Percentiles rank a stretch among this genome's conserved stretches.
Conservation (phyloP, 2,329 filamentous ascomycete genomes). For the Berkeleyomyces rouxiae region DNA sequence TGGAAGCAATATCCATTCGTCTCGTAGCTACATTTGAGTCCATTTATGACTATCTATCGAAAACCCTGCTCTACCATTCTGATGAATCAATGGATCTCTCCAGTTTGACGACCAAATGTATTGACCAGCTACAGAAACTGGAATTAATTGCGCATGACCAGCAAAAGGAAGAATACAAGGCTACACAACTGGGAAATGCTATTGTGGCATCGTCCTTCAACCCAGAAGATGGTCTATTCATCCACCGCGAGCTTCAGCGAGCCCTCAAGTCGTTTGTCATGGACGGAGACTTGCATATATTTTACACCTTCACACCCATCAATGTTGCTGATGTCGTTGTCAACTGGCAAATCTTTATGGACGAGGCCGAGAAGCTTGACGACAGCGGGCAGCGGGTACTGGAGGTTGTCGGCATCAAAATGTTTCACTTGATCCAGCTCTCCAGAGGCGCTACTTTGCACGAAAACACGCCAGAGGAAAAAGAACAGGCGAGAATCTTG, state of each 20-base stretch:
- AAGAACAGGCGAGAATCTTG: constrained; percentile 46
- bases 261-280: constrained; percentile 60
- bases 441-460: constrained; percentile 49
- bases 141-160: constrained; percentile 32
- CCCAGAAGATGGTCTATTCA: constrained; percentile 58
- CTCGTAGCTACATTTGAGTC: constrained; percentile 49
- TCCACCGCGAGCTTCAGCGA: constrained; percentile 49
- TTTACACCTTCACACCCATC: constrained; percentile 63
- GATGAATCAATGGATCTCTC: constrained; percentile 32
- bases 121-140: constrained; percentile 38
- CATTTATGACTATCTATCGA: constrained; percentile 50
- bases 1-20: constrained; percentile 53
- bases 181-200: constrained; percentile 51
- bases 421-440: constrained; percentile 49
- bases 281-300: constrained; percentile 64
- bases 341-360: constrained; percentile 57
- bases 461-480: constrained; percentile 44
- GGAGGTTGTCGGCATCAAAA: constrained; percentile 50
- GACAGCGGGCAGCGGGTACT: constrained; percentile 56
- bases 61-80: constrained; percentile 48
- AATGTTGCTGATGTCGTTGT: constrained; percentile 36
- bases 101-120: constrained; percentile 38
- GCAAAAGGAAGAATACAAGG: constrained; percentile 33
- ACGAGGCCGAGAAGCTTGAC: constrained; percentile 53
- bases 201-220: constrained; percentile 57